phyloP scores from a whole-genome alignment of 768 basidiomycete species.

The Lentinula sp. region DNA sequence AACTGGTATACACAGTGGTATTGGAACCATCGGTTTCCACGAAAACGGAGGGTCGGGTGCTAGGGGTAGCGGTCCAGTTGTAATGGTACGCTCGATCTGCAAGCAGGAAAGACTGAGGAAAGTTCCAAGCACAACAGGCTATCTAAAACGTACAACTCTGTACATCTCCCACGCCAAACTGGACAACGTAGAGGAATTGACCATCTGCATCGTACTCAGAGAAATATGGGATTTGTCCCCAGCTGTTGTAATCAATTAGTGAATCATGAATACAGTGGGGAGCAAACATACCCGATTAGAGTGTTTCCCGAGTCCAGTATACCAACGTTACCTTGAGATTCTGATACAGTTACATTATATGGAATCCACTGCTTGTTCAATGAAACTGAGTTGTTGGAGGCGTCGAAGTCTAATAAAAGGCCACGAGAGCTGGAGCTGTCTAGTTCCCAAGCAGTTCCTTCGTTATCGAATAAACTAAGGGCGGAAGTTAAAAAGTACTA shows the following conservation, averaged over 20 bases:
- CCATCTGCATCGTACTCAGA: slow-evolving; percentile 3
- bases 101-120: not conserved
- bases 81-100: slow-evolving; percentile 1
- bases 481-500: not conserved
- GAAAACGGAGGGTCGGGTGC: slow-evolving; percentile 8
- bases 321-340: slow-evolving; percentile 4
- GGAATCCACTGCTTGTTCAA: not conserved
- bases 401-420: slow-evolving; percentile 1
- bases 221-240: slow-evolving; percentile 3
- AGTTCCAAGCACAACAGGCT: not conserved
- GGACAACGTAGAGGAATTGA: slow-evolving; percentile 2
- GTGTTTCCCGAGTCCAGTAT: not conserved
- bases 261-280: not conserved
- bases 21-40: not conserved
- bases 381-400: not conserved
- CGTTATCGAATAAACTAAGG: slow-evolving; percentile 7
- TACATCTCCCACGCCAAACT: slow-evolving; percentile 4
- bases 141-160: not conserved
- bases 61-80: slow-evolving; percentile 11
- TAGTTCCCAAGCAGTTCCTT: not conserved
- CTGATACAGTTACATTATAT: not conserved
- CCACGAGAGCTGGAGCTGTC: slow-evolving; percentile 1
- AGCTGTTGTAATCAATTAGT: not conserved
- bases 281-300: not conserved
- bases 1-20: slow-evolving; percentile 11